Evolutionary conservation across 192 early-diverging fungal species (phyloP).

Genomic region (Spinellus fusiger): DNA sequence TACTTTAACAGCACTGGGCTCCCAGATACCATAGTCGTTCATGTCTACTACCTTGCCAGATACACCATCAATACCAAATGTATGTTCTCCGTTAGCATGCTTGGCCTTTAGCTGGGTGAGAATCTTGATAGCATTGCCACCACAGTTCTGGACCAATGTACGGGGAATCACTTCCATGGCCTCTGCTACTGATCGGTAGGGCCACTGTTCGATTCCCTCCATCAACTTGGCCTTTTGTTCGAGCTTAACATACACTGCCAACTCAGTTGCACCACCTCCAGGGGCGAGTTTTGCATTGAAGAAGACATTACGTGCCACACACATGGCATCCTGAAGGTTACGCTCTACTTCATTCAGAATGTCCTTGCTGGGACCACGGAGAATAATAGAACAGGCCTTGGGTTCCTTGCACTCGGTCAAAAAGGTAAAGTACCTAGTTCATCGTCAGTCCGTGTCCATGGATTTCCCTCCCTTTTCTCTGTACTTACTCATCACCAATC

Average conservation of each 20-base stretch:
- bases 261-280: conserved; percentile 97
- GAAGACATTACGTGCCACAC: conserved; percentile 95
- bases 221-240: conserved; percentile 85
- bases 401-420: conserved; percentile 91
- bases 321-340: conserved; percentile 99
- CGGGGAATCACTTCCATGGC: conserved; percentile 97
- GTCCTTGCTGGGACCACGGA: conserved; percentile 97
- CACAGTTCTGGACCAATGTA: conserved; percentile 98
- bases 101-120: conserved; percentile 94
- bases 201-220: conserved; percentile 92
- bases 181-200: conserved; percentile 91
- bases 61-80: conserved; percentile 94
- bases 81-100: conserved; percentile 80
- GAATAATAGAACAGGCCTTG: conserved; percentile 96
- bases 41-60: conserved; percentile 92
- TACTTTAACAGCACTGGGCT: conserved; percentile 98
- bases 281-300: conserved; percentile 91
- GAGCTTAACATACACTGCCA: conserved; percentile 89
- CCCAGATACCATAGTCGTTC: conserved; percentile 98
- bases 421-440: conserved; percentile 93
- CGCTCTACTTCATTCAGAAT: conserved; percentile 97
- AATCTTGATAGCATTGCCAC: conserved; percentile 95
- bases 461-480: too few relatives aligned
- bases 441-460: too few relatives aligned
- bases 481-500: conserved; percentile 89